Base-by-base conservation (phyloP, 1,284 basidiomycete species). In the Phlebopus sp. region DNA sequence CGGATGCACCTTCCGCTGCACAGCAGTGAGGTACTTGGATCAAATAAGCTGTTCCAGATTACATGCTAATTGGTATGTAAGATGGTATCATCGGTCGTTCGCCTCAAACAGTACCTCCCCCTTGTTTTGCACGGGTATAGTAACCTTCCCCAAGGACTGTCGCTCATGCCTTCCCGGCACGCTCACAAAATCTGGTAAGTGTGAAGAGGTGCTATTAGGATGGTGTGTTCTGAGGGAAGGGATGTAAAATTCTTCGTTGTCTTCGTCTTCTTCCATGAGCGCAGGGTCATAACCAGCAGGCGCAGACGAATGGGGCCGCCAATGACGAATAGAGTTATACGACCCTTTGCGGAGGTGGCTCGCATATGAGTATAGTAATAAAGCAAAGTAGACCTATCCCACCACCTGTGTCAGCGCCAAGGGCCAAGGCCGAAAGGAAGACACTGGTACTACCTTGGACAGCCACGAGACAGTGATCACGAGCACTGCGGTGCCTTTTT, bases 341-440 rank as follows among this genome's bases (percentile, higher is more conserved):
- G 92, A 90, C 40, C 92, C 91, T 60, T 89, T 88, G 32, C 95
- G 89, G 39, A 99, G 84, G 67, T 98, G 96, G 1, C 85, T 76
- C 3, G 95, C 94, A 67, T 92, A 98, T 9, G 96, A 97, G 69
- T 98, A 99, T 30, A 99, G 73, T 32, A 96, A 71, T 27, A 91
- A 71, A 32, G 90, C 88, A 69, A 98, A 95, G 74, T 97, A 99
- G 55, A 97, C 76, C 95, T 97, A 55, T 9, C 6, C 17, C 15
- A 18, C 4, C 37, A 30, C 47, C 27, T 47, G 29, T 42, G 39
- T 37, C 37, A 46, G 31, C 32, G 18, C 51, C 41, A 36, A 46
- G n/a, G 44, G 42, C 49, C 29, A 38, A 17, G 18, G 47, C 35
- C 36, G 43, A 29, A 15, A 27, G 15, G 25, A 0, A 37, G 13